Evolutionary conservation across 106 monocot genomes (phyloP), one percentile per base, ranked within the genome.

Genomic region (Dendrobium huoshanense): DNA sequence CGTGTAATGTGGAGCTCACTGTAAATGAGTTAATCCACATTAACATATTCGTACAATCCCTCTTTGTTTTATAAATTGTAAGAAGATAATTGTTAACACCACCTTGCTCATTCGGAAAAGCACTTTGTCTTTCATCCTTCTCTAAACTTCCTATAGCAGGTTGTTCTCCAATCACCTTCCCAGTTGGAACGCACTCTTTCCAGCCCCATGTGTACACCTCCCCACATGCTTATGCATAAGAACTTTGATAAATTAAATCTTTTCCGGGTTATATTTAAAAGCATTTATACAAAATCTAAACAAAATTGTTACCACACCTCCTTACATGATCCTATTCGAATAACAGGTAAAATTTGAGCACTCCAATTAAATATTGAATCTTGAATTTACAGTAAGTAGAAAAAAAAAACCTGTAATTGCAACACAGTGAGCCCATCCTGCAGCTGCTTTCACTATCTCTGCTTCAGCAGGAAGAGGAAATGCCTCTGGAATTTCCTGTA

Each of bases 151-250:
- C 93, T 17, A 73, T 80, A 16, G n/a, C 27, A 59, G 75, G 48
- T n/a, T 87, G 87, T n/a, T 88, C 88, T 78, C 67, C 85, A 73
- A 88, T 54, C 41, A 83, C 58, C 80, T 88, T 88, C 18, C 86
- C 86, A 79, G 93, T 86, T 80, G 99, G 99, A 64, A 99, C 95
- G 79, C 99, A 99, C 75, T 99, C 99, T 82, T 95, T 99, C 99
- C 99, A 99, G 24, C 99, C 99, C 98, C 99, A 99, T 43, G 93
- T 86, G 85, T 88, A 99, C n/a, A 93, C 90, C 67, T 99, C 91
- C 80, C 95, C 95, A 64, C 78, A 29, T 77, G 77, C 99, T 99
- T 82, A 27, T 81, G 9, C 4, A 67, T 59, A 13, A 49, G 75
- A 41, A 41, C 2, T 13, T 75, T 25, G 55, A 61, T 19, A 37